Base-by-base conservation (phyloP, 2,329 filamentous ascomycete genomes). In the Curvularia lunata region DNA sequence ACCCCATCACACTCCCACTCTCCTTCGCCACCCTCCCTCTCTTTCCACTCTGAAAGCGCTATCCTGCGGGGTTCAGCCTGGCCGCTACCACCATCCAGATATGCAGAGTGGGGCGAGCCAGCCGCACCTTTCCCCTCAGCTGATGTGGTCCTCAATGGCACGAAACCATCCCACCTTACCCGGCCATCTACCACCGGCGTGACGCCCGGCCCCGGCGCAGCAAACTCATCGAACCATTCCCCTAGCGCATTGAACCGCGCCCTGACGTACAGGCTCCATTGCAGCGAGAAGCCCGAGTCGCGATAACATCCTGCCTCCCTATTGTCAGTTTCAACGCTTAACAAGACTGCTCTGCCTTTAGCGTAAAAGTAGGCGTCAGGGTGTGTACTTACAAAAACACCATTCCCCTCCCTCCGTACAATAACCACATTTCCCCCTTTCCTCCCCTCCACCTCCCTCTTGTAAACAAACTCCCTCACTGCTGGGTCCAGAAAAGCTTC, bases 141-240 rank as follows among this genome's bases (percentile, higher is more conserved):
- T 32, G 43, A 46, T 21, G 27, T 46, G n/a, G 18, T 30, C 4
- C 9, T 0, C 43, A 12, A 16, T 19, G 51, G 47, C 25, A 45
- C 18, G 21, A 62, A 65, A 4, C 16, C 27, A n/a, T 55, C 52
- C 65, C 63, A 67, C 10, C 23, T 52, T 3, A 61, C 56, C 1
- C 55, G 34, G 0, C 54, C 56, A 5, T 53, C 13, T 0, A 46
- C 28, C 8, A 64, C 49, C 0, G 42, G 37, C 5, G 58, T 65
- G 12, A 42, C 48, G 2, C 55, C 56, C 18, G 52, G 41, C 18
- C 49, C 52, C 0, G 43, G 40, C 2, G 58, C 48, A 3, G 63
- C 66, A 45, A 54, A 65, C 3, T 53, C 52, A 4, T 69, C 63
- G 18, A 56, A 46, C 65, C 66, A 69, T 23, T 58, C 38, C 0